Evolutionary conservation across 2,329 filamentous ascomycete species (phyloP), one percentile per base, ranked within the genome.

Genomic region (Cryoendolithus antarcticus): DNA sequence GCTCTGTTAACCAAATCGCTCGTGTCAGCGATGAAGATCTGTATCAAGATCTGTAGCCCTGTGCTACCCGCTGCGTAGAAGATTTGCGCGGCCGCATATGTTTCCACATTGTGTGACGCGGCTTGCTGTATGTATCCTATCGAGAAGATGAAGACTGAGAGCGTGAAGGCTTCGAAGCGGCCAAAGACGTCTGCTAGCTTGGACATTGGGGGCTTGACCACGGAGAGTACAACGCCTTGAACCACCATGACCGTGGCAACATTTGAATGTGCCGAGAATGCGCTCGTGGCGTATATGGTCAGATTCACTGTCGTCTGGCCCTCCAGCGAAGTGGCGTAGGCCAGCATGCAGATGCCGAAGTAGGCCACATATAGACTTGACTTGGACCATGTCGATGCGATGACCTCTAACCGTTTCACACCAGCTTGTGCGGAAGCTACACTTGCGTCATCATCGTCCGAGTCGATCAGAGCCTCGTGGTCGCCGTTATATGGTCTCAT

Each of bases 271-370:
- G 69, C 66, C 30, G 64, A 64, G 52, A 82, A 83, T 2, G 71
- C 66, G 42, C 76, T 81, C 2, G 78, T 82, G 24, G 80, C 76
- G 61, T 75, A 81, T 13, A 73, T 70, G 10, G 71, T 69, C 35
- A 82, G 62, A 6, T 74, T 70, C 38, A 67, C 69, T 2, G 76
- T 76, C 6, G 74, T 75, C 52, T 81, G 77, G 10, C 70, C 69
- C 55, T 81, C 77, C 11, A 82, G 65, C n/a, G 76, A 81, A 4
- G 75, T 80, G 35, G 72, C 70, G 49, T 75, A 79, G 12, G 77
- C 74, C 63, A 81, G 42, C 32, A 57, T 40, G 10, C 49, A 53
- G 15, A 58, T 50, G 53, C 61, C 58, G 32, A 64, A 50, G 52
- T 71, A 72, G 36, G 69, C 67, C 30, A 66, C 48, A 43, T 65